These are phyloP conservation scores for Ashbya aceris DNA, from an alignment of 1,139 yeast species.

Conservation along the genomic window DNA sequence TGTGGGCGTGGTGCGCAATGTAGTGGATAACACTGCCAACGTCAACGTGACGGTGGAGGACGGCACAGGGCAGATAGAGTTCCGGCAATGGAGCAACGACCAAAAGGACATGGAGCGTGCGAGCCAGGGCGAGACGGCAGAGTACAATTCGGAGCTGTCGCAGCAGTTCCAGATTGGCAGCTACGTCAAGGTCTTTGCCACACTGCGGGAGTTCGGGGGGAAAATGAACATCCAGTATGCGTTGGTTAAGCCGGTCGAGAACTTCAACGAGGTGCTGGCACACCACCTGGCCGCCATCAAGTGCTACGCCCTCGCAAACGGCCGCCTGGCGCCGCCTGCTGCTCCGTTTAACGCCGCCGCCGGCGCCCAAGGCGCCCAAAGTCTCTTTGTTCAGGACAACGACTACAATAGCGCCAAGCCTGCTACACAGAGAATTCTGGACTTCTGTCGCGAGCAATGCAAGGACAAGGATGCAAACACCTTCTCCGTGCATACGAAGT, in stretches of 20 bases:
- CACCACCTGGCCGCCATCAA: constrained; percentile 69
- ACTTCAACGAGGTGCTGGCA: constrained; percentile 66
- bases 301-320: constrained; percentile 41
- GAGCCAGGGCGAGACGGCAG: constrained; percentile 30
- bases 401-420: constrained; percentile 29
- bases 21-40: constrained; percentile 45
- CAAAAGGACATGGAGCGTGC: constrained; percentile 31
- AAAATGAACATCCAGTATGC: constrained; percentile 60
- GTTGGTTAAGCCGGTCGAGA: constrained; percentile 49
- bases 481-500: constrained; percentile 63
- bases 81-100: constrained; percentile 63
- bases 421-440: constrained; percentile 36
- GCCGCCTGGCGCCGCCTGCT: constrained; percentile 15
- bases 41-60: constrained; percentile 62
- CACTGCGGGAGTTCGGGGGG: constrained; percentile 60
- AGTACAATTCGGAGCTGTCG: constrained; percentile 26
- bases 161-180: constrained; percentile 33
- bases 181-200: constrained; percentile 66
- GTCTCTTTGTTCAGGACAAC: constrained; percentile 41
- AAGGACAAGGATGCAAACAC: constrained; percentile 44
- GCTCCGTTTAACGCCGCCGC: constrained; percentile 9
- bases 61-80: constrained; percentile 71
- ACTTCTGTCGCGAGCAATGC: constrained; percentile 41
- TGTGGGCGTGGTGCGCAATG: constrained; percentile 57
- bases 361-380: constrained; percentile 19